Evolutionary conservation across 345 rosid species (phyloP), one percentile per base, ranked within the genome.

Genomic region (Aethionema arabicum): DNA sequence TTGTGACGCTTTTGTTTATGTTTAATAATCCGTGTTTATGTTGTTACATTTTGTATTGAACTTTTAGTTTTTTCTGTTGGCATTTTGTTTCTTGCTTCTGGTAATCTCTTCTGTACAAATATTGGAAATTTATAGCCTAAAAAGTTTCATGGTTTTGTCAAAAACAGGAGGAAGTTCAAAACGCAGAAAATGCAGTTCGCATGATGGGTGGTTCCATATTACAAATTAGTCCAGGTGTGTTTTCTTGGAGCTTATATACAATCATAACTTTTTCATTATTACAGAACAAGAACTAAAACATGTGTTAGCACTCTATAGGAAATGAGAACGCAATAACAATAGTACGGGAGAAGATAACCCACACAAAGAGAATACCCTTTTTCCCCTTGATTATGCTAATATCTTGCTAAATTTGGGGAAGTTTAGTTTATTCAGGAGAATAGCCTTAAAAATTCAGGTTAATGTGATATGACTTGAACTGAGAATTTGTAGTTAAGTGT

Each of bases 181-280:
- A 68, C 61, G 90, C 91, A 4, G 86, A 82, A 66, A 87, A 71
- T 73, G 91, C 98, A 51, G 76, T 89, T 70, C 76, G 74, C 47
- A 65, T 78, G 46, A 76, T 92, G 85, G 97, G 97, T 15, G 91
- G 85, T 73, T 87, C 91, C 10, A 4, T 78, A 47, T 68, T 89
- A 71, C 74, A 84, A 64, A 67, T 81, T 44, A 75, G 77, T 62
- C 56, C 82, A 57, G 96, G 97, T 87, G 15, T 47, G 56, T 48
- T 42, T 59, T 39, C 39, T 30, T 36, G 41, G 5, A 21, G 11
- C 29, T 39, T 56, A 3, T 55, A 32, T 32, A 54, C 7, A 14
- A 14, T 62, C 44, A 32, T 42, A 39, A 47, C n/a, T 43, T 61
- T 58, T 46, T 11, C 12, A 11, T 15, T 12, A 43, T 43, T 13